Percentiles rank a stretch among this genome's conserved stretches.
Conservation (phyloP, 169 alveolate genomes). For the Hammondia hammondi region DNA sequence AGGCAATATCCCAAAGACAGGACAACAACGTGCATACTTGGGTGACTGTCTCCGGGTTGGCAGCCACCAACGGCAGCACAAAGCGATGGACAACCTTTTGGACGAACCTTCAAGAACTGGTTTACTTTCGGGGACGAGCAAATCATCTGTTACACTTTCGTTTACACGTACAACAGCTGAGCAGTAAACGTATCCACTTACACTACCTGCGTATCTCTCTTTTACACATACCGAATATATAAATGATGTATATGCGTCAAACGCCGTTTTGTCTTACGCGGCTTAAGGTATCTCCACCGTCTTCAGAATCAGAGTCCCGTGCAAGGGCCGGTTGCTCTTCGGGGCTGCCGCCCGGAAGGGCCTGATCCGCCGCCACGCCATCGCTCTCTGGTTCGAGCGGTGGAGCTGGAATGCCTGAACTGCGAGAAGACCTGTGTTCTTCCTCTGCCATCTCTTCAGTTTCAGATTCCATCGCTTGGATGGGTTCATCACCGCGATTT, state of each 20-base stretch:
- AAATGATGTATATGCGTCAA: not conserved
- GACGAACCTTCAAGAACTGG: too few relatives aligned
- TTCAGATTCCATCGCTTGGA: conserved; percentile 13
- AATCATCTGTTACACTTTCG: too few relatives aligned
- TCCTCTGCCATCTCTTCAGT: not conserved
- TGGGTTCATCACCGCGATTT: conserved; percentile 26
- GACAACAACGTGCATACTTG: too few relatives aligned
- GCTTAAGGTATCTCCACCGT: not conserved
- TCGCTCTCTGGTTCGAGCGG: not conserved
- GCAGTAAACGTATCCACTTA: too few relatives aligned
- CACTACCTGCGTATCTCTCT: too few relatives aligned
- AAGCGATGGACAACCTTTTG: too few relatives aligned
- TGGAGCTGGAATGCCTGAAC: not conserved
- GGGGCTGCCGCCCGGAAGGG: not conserved
- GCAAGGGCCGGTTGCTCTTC: not conserved
- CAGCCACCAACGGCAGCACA: too few relatives aligned
- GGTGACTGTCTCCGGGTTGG: too few relatives aligned
- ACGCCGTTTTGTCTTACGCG: not conserved
- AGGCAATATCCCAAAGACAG: not conserved
- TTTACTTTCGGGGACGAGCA: too few relatives aligned
- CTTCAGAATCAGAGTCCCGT: not conserved
- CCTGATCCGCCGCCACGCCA: not conserved
- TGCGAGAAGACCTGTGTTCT: not conserved
- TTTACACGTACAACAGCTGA: too few relatives aligned
- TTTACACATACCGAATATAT: too few relatives aligned